Base-by-base conservation (phyloP, 305 asterid genomes). In the Plantago coronopus region DNA sequence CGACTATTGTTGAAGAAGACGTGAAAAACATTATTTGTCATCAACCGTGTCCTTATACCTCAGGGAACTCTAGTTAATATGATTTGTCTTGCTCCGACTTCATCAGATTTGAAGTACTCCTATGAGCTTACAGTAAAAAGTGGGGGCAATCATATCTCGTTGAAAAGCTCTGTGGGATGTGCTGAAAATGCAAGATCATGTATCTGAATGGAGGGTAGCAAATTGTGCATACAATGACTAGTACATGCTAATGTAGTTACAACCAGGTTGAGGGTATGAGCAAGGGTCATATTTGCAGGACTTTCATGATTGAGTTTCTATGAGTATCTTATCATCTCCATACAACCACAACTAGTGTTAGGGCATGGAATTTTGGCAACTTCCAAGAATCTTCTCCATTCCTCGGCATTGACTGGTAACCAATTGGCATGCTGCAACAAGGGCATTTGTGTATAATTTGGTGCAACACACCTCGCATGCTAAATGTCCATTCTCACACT, bases 391-490 rank as follows among this genome's bases (percentile, higher is more conserved):
- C 64, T 76, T 88, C 75, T 91, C 95, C 12, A 91, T 68, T 16
- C 87, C 95, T 63, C 94, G 79, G 74, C 95, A 90, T 25, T 91
- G 95, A 64, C 67, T 80, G n/a, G 67, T 86, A 72, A 48, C 91
- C 94, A 9, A 80, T 85, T 40, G 88, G 84, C 69, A 49, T 48
- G 69, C 79, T 60, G 76, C 97, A 88, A 29, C 54, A 73, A 47
- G 86, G 75, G 54, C 95, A 91, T 68, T 66, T 79, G 68, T 78
- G 75, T 57, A 50, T 58, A 75, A 81, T 74, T 48, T 78, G 59
- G 15, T 21, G 75, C 94, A 82, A 79, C 98, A 91, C 34, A 79
- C 34, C n/a, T 71, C 59, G 49, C 98, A 88, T 55, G 91, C 86
- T 65, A 86, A 48, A 55, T 91, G 96, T 59, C 97, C 97, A 63